Base-by-base conservation (phyloP, 805 yeast genomes). In the Suhomyces sp. region DNA sequence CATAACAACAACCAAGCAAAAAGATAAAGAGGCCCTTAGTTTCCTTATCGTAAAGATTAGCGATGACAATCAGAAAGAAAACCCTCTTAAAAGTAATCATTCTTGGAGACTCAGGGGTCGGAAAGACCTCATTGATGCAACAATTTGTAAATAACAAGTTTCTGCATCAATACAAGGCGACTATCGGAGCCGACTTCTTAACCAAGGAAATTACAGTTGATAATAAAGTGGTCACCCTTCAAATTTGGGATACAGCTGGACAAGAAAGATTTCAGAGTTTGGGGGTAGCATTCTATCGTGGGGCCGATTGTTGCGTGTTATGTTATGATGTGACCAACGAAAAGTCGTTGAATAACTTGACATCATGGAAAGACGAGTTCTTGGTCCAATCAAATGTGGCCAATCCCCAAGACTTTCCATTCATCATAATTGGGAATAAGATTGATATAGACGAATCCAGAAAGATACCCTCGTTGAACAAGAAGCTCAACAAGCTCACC, bases 201-300 rank as follows among this genome's bases (percentile, higher is more conserved):
- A 93, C 97, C 37, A 93, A 92, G 69, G 98, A 93, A 63, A 82
- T 93, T 53, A 75, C 79, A 24, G 82, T 94, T 53, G 98, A 94
- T 67, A 94, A 87, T 68, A 87, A 86, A 61, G 81, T 81, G 57
- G 91, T 86, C 7, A 84, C 89, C 20, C 78, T 87, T 79, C 93
- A 88, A 72, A 87, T 94, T 50, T 93, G 99, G 99, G 99, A 93
- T 66, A 93, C 99, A 43, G 98, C 98, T 6, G 99, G 99, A 35
- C 99, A 93, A 75, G 99, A 93, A 71, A 81, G 99, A 63, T 93
- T 93, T 79, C 98, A 94, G 72, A 86, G 96, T 53, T 77, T 93
- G 55, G 98, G 98, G 13, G 97, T 93, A 43, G 98, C 98, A 0
- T 93, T 93, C 68, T 93, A 94, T 70, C 79, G 99, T 62, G 98